phyloP scores from a whole-genome alignment of 768 basidiomycete species.

The Clathrus columnatus region DNA sequence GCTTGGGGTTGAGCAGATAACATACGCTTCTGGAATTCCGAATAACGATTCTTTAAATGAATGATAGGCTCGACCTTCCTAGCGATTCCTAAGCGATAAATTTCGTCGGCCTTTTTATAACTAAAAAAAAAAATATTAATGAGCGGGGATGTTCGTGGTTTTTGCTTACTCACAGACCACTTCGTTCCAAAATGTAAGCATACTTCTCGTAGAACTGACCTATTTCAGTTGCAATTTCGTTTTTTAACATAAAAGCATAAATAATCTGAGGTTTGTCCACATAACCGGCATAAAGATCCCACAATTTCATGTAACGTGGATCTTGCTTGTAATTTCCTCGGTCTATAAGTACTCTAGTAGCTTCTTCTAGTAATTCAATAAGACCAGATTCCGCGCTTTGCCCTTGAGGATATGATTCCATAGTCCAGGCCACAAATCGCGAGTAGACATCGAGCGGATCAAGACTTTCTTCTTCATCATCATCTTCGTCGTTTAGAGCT shows the following conservation, averaged over 20 bases:
- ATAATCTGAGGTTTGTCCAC: conserved; percentile 36
- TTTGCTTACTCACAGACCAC: conserved; percentile 26
- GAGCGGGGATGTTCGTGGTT: background rate
- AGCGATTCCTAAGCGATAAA: conserved; percentile 31
- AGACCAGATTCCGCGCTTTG: conserved; percentile 28
- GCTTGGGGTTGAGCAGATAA: conserved; percentile 18
- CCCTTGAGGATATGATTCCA: conserved; percentile 36
- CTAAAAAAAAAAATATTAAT: conserved; percentile 16
- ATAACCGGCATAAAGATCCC: conserved; percentile 36
- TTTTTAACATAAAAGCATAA: conserved; percentile 35
- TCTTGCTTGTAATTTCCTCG: conserved; percentile 33
- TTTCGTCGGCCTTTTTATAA: conserved; percentile 57
- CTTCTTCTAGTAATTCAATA: conserved; percentile 35
- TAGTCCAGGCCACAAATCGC: conserved; percentile 36
- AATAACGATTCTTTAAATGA: conserved; percentile 33
- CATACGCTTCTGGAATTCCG: conserved; percentile 34
- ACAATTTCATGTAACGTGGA: conserved; percentile 37
- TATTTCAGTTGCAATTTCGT: conserved; percentile 33
- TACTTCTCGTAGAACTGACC: conserved; percentile 40
- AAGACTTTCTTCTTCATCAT: background rate
- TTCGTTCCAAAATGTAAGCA: conserved; percentile 31
- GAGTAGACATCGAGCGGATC: conserved; percentile 34
- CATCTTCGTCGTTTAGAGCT: conserved; percentile 24
- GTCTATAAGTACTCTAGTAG: conserved; percentile 32
- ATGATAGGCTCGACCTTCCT: conserved; percentile 34